These are phyloP conservation scores for Aureobasidium sp. DNA, from an alignment of 2,329 filamentous ascomycete species.

Conservation along the genomic window DNA sequence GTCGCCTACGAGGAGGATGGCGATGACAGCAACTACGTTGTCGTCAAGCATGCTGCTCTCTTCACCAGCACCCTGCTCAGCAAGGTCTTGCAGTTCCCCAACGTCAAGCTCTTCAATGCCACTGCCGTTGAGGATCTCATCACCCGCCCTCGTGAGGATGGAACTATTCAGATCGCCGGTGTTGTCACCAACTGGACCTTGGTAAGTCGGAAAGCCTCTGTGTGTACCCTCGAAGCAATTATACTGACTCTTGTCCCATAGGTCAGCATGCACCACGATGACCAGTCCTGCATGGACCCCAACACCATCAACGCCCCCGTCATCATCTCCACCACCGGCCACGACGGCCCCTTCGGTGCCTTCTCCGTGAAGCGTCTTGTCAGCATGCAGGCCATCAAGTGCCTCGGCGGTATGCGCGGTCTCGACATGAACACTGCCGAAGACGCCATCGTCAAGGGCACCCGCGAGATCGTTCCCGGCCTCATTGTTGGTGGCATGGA, in stretches of 20 bases:
- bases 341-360: conserved; percentile 84
- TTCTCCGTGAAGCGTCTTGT: conserved; percentile 89
- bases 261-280: conserved; percentile 35
- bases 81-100: conserved; percentile 75
- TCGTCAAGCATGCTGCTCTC: conserved; percentile 88
- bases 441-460: conserved; percentile 88
- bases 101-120: conserved; percentile 95
- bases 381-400: conserved; percentile 74
- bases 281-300: conserved; percentile 74
- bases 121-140: conserved; percentile 89
- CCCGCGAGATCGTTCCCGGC: conserved; percentile 78
- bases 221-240: conserved; percentile 30
- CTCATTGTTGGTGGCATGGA: conserved; percentile 95
- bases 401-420: conserved; percentile 85
- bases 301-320: conserved; percentile 93
- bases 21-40: conserved; percentile 58
- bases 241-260: background rate
- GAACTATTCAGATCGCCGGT: conserved; percentile 66
- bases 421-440: conserved; percentile 89
- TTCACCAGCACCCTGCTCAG: conserved; percentile 85
- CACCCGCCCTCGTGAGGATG: conserved; percentile 56
- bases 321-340: conserved; percentile 82
- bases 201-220: conserved; percentile 38
- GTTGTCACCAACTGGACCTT: conserved; percentile 96
- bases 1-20: conserved; percentile 85